A percentile compares a stretch with the other conserved stretches of the same genome.
These are phyloP conservation scores for Aspergillus vadensis DNA, from an alignment of 2,329 filamentous ascomycete genomes.

Conservation along the genomic window DNA sequence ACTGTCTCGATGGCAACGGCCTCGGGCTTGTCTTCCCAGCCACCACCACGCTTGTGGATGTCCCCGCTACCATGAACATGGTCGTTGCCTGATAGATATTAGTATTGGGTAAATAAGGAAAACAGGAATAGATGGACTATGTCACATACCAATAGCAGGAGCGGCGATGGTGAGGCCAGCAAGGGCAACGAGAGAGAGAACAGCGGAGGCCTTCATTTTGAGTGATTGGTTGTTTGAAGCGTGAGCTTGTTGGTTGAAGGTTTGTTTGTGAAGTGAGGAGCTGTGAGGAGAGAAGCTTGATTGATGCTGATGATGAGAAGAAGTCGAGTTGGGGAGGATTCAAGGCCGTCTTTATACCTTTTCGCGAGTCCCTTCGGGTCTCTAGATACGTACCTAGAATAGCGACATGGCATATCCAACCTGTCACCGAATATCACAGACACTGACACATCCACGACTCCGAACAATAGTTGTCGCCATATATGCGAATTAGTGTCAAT, in stretches of 20 bases:
- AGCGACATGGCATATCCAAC: too few relatives aligned
- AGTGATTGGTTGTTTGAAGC: background rate
- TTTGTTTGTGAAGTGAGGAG: background rate
- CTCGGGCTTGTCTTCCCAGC: background rate
- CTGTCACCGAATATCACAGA: too few relatives aligned
- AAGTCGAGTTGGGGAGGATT: background rate
- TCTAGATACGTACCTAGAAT: background rate
- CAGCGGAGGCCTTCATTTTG: constrained; percentile 11
- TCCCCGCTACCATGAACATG: too few relatives aligned
- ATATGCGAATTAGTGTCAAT: too few relatives aligned
- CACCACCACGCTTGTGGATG: background rate
- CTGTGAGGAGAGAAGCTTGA: background rate
- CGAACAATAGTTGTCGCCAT: too few relatives aligned
- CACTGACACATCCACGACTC: too few relatives aligned
- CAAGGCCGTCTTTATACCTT: background rate
- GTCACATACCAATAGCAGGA: background rate
- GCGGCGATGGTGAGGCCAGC: constrained; percentile 6
- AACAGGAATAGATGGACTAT: background rate
- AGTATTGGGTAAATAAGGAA: background rate
- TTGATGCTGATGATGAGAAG: constrained; percentile 1
- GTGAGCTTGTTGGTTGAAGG: background rate
- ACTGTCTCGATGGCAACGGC: too few relatives aligned
- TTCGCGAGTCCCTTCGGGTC: background rate
- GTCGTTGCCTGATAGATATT: background rate
- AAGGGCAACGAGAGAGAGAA: constrained; percentile 10